phyloP scores from a whole-genome alignment of 805 yeast species.

The Monosporozyma aerobia region DNA sequence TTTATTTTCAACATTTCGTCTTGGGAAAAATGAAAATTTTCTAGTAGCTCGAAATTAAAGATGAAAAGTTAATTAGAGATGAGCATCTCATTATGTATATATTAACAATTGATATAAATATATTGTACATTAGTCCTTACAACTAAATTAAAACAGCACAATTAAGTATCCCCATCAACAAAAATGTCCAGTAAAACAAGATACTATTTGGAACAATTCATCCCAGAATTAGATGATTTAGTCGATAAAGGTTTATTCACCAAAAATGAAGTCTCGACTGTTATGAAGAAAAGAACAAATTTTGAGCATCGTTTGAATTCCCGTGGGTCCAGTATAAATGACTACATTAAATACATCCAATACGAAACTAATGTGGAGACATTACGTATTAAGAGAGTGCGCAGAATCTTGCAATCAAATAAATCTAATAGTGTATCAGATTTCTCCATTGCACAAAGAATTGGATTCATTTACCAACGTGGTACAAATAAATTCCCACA shows the following conservation, averaged over 20 bases:
- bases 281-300: slow-evolving; percentile 90
- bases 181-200: slow-evolving; percentile 47
- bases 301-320: slow-evolving; percentile 86
- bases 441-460: slow-evolving; percentile 78
- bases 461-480: slow-evolving; percentile 74
- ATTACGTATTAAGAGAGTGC: slow-evolving; percentile 61
- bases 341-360: slow-evolving; percentile 67
- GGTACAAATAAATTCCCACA: slow-evolving; percentile 74
- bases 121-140: neutral
- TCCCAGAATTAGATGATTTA: slow-evolving; percentile 88
- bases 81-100: slow-evolving; percentile 10
- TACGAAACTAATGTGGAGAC: slow-evolving; percentile 76
- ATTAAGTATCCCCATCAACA: neutral
- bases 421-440: slow-evolving; percentile 66
- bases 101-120: neutral
- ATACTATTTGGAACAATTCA: slow-evolving; percentile 55
- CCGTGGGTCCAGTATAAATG: slow-evolving; percentile 70
- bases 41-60: neutral
- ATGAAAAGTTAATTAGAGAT: slow-evolving; percentile 9
- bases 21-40: neutral
- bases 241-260: slow-evolving; percentile 72
- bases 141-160: neutral
- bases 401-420: slow-evolving; percentile 47
- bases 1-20: neutral
- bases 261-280: slow-evolving; percentile 68